A percentile compares a stretch with the other conserved stretches of the same genome.
Conservation (phyloP, 2,329 filamentous ascomycete species). For the Fusarium odoratissimum region DNA sequence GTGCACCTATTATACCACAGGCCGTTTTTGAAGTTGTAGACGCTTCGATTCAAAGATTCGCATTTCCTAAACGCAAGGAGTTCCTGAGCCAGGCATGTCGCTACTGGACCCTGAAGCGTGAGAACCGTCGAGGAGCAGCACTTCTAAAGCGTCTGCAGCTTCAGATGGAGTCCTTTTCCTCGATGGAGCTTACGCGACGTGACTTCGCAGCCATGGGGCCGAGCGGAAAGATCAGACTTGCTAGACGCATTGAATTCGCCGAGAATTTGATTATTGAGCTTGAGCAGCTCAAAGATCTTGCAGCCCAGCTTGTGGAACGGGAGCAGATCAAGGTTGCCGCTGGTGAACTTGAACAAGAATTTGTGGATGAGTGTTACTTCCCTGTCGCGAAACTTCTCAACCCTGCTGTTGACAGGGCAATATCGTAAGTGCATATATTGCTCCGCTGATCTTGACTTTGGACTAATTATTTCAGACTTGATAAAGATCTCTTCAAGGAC, state of each 20-base stretch:
- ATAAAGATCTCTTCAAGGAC: slow-evolving; percentile 69
- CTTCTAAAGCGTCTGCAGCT: slow-evolving; percentile 92
- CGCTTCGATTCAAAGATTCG: slow-evolving; percentile 83
- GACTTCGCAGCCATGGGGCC: slow-evolving; percentile 97
- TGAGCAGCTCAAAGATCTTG: slow-evolving; percentile 77
- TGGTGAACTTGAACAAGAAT: slow-evolving; percentile 78
- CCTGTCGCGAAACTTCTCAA: slow-evolving; percentile 82
- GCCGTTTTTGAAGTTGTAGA: slow-evolving; percentile 89
- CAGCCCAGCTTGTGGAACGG: slow-evolving; percentile 77
- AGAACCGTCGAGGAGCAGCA: slow-evolving; percentile 89
- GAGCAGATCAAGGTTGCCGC: slow-evolving; percentile 83
- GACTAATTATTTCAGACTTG: slow-evolving; percentile 66
- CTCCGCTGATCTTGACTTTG: slow-evolving; percentile 30
- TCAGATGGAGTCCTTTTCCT: slow-evolving; percentile 95
- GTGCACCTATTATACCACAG: slow-evolving; percentile 92
- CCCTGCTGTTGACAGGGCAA: slow-evolving; percentile 82
- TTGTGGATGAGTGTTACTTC: slow-evolving; percentile 92
- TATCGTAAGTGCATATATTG: slow-evolving; percentile 71
- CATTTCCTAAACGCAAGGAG: slow-evolving; percentile 84
- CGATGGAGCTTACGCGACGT: slow-evolving; percentile 94
- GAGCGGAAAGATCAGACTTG: slow-evolving; percentile 79
- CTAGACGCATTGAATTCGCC: slow-evolving; percentile 89
- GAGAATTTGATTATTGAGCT: slow-evolving; percentile 80
- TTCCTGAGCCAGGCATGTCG: slow-evolving; percentile 93
- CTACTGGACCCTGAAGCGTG: slow-evolving; percentile 97